Conservation (phyloP, 768 basidiomycete species). For the Rhizopogon rudus region DNA sequence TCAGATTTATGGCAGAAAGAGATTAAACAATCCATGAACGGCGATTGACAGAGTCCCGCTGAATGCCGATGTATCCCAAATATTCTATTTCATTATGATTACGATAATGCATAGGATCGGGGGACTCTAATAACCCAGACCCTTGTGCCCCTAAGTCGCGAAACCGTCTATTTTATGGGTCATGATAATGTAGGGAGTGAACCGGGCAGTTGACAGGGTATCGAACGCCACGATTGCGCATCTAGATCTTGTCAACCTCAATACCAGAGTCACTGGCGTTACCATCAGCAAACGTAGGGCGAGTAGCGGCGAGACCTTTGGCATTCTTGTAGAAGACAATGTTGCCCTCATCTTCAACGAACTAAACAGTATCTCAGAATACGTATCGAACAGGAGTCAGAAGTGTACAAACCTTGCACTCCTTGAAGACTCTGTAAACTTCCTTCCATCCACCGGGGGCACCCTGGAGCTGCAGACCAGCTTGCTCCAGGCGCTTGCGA, state of each 20-base stretch:
- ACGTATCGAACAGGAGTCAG: not conserved
- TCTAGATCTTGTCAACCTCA: constrained; percentile 41
- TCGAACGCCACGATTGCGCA: not conserved
- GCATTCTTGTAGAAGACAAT: constrained; percentile 92
- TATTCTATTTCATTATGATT: not conserved
- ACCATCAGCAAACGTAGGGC: constrained; percentile 59
- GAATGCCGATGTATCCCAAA: no score
- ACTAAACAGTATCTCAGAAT: constrained; percentile 34
- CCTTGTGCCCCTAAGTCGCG: not conserved
- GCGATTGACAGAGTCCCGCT: not conserved
- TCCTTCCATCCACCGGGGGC: constrained; percentile 78
- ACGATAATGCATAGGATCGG: not conserved
- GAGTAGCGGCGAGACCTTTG: constrained; percentile 65
- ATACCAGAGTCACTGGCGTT: constrained; percentile 63
- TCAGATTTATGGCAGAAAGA: constrained; percentile 58
- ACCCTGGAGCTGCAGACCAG: constrained; percentile 62
- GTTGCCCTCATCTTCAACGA: constrained; percentile 91
- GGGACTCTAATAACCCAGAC: not conserved
- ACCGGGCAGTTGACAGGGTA: not conserved
- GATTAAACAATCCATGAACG: constrained; percentile 31
- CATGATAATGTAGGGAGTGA: not conserved
- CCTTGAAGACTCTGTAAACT: constrained; percentile 68
- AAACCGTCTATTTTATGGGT: not conserved
- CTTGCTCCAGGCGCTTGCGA: constrained; percentile 59
- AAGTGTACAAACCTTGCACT: constrained; percentile 57